Base-by-base conservation (phyloP, 148 eudicot genomes). In the Pouteria glomerata region DNA sequence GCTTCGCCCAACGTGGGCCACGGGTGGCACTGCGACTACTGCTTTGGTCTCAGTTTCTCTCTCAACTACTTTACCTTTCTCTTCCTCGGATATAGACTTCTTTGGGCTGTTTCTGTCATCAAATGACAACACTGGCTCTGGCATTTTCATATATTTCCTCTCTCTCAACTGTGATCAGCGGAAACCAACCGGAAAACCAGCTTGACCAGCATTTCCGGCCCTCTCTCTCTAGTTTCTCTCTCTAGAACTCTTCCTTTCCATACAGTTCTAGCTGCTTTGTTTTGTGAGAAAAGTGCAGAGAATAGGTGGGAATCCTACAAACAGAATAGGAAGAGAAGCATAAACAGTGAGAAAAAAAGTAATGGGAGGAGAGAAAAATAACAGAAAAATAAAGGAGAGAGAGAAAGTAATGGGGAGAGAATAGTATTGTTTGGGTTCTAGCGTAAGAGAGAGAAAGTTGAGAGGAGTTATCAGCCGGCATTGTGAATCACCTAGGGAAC, bases 1-100 rank as follows among this genome's bases (percentile, higher is more conserved):
- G 72, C 79, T 74, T 8, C 89, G 76, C 31, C 73, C 37, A 26
- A 57, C 33, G n/a, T 15, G n/a, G 33, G 51, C 51, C 19, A 62
- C 27, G 7, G 66, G 15, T 27, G 78, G 66, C 0, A 74, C 30
- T 12, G 63, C 34, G 4, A 76, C 57, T 41, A 65, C 69, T 16
- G 21, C 21, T 65, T 64, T 60, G 80, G 53, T 45, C 76, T 77
- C 53, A 39, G 15, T 12, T n/a, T 57, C 27, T 44, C 6, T 27
- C 52, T 69, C 79, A 56, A 58, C 16, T 24, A 29, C 39, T 30
- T 37, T 69, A 18, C 61, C 44, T 18, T 52, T 70, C 1, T 29
- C 72, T 7, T 15, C 30, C 5, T 48, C 48, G 24, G 57, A 37
- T 1, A 52, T 57, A 18, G 47, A 65, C 34, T 48, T 44, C 51